These are phyloP conservation scores for Leersia perrieri DNA, from an alignment of 176 grass and related monocot species.

Conservation along the genomic window DNA sequence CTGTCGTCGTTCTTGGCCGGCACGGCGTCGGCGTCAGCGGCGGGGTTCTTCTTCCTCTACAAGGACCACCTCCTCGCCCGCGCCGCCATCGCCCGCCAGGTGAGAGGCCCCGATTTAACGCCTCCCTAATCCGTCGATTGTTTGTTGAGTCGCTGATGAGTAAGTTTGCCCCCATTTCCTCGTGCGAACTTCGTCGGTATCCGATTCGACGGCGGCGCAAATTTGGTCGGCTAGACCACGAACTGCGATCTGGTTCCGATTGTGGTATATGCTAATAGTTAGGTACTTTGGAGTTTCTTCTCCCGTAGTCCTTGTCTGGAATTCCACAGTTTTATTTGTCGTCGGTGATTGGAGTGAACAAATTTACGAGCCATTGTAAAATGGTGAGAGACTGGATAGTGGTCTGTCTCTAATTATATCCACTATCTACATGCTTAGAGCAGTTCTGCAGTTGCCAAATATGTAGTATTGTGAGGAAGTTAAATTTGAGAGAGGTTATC, in stretches of 20 bases:
- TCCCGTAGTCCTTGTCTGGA: background rate
- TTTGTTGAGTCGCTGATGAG: background rate
- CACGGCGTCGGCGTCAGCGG: constrained; percentile 44
- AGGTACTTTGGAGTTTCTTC: background rate
- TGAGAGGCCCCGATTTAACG: background rate
- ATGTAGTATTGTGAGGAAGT: background rate
- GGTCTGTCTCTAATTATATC: background rate
- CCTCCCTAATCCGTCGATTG: background rate
- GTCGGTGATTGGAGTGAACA: background rate
- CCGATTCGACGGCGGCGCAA: background rate
- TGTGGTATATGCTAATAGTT: background rate
- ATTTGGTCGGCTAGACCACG: background rate
- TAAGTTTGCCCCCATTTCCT: background rate
- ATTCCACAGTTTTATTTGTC: background rate
- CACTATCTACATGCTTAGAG: background rate
- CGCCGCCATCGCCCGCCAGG: constrained; percentile 57
- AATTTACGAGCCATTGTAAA: background rate
- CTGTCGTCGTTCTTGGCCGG: constrained; percentile 71
- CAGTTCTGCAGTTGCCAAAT: background rate
- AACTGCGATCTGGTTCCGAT: constrained; percentile 20
- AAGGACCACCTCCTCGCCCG: constrained; percentile 72
- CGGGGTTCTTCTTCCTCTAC: constrained; percentile 75
- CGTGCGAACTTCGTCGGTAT: background rate
- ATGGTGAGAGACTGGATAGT: background rate
- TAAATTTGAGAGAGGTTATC: background rate